A percentile compares a stretch with the other conserved stretches of the same genome.
Evolutionary conservation across 192 early-diverging fungal species (phyloP).

Genomic region (Rhizophlyctis rosea): DNA sequence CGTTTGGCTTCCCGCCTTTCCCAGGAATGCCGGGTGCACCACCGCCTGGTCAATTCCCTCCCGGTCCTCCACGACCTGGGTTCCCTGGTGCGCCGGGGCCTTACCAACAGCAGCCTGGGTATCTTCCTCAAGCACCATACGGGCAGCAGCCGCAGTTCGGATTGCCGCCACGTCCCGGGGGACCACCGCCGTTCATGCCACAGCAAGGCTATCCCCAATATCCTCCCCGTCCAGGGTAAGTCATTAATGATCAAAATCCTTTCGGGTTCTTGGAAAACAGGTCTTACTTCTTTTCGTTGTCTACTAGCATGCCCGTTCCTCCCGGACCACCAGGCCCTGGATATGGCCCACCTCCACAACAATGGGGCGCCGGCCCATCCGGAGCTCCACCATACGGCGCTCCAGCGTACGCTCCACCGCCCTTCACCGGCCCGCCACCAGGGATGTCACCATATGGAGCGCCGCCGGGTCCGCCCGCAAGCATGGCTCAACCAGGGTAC

Average conservation of each 20-base stretch:
- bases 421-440: neutral
- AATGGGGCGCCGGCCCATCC: neutral
- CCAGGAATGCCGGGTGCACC: slow-evolving; percentile 13
- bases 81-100: neutral
- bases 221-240: slow-evolving; percentile 9
- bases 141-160: neutral
- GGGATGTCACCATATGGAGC: neutral
- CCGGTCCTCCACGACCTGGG: slow-evolving; percentile 16
- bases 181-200: slow-evolving; percentile 5
- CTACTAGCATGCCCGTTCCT: neutral
- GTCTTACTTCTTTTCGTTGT: slow-evolving; percentile 6
- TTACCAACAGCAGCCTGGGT: neutral
- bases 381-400: neutral
- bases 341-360: neutral
- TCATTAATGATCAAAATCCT: slow-evolving; percentile 4
- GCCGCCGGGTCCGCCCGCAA: slow-evolving; percentile 4
- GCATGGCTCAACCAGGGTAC: neutral
- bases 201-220: slow-evolving; percentile 2
- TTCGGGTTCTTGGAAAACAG: slow-evolving; percentile 16
- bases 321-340: slow-evolving; percentile 9
- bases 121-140: neutral
- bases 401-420: neutral
- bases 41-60: slow-evolving; percentile 10
- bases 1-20: slow-evolving; percentile 3
- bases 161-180: slow-evolving; percentile 7